These are phyloP conservation scores for Solanum paucissectum DNA, from an alignment of 257 asterid genomes.

Conservation along the genomic window DNA sequence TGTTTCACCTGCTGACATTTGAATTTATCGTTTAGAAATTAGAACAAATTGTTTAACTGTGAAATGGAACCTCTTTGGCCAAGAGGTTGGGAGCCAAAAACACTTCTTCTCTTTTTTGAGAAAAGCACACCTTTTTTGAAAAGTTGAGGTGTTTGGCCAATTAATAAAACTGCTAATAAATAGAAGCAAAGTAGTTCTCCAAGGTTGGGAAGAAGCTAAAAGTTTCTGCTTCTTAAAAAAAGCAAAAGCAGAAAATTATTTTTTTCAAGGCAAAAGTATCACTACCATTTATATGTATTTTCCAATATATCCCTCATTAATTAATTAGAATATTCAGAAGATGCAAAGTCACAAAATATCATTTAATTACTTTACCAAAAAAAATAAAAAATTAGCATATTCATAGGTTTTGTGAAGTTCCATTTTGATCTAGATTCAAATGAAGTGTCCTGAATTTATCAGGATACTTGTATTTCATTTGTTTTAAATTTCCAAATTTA, in stretches of 20 bases:
- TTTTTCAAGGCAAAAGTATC: background rate
- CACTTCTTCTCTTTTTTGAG: background rate
- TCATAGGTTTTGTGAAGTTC: background rate
- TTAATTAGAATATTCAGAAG: background rate
- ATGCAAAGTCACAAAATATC: no score
- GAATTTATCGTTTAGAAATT: background rate
- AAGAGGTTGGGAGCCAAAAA: background rate
- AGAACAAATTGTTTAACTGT: background rate
- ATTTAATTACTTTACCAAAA: no score
- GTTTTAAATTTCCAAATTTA: background rate
- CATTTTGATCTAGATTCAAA: background rate
- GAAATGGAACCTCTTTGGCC: background rate
- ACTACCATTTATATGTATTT: background rate
- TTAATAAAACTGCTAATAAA: background rate
- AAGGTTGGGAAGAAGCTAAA: background rate
- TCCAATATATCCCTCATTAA: background rate
- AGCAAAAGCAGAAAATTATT: background rate
- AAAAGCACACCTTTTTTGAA: background rate
- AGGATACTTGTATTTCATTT: background rate
- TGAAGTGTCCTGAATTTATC: background rate
- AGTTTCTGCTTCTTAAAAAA: background rate
- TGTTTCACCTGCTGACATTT: background rate
- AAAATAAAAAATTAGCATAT: background rate
- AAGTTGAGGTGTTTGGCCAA: background rate
- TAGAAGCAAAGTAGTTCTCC: background rate